phyloP scores from a whole-genome alignment of 2,329 filamentous ascomycete species.

The Xylaria sp. region DNA sequence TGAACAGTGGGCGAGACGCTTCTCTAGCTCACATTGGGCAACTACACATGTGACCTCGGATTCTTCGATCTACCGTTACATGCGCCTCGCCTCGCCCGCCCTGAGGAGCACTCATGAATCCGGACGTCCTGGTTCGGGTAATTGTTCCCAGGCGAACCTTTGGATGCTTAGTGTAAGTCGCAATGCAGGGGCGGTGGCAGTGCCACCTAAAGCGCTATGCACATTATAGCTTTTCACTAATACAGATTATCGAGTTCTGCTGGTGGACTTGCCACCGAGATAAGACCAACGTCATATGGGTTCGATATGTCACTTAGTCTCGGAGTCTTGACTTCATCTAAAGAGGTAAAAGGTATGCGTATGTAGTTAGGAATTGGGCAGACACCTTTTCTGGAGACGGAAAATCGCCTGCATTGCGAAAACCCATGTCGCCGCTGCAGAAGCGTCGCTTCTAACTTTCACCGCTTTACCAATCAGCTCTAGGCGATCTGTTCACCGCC shows the following conservation, averaged over 20 bases:
- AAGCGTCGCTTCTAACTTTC: not conserved
- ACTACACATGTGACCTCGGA: not conserved
- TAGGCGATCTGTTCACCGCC: slow-evolving; percentile 23
- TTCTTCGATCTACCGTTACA: too few relatives aligned
- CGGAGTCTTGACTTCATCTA: not conserved
- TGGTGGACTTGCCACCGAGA: not conserved
- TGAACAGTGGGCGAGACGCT: not conserved
- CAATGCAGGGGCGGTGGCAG: not conserved
- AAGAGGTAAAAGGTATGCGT: not conserved
- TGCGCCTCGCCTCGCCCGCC: not conserved
- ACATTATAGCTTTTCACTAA: not conserved
- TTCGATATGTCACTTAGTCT: not conserved
- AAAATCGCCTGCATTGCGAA: not conserved
- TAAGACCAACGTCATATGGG: not conserved
- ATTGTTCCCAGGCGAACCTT: not conserved
- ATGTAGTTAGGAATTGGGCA: not conserved
- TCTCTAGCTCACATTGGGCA: not conserved
- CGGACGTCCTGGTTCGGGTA: not conserved
- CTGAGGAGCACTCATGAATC: not conserved
- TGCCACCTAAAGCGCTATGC: not conserved
- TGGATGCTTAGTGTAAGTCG: not conserved
- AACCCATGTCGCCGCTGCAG: slow-evolving; percentile 1
- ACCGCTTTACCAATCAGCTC: not conserved
- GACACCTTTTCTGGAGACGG: not conserved
- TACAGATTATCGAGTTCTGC: not conserved